Conservation (phyloP, 805 yeast genomes). For the Saccharomycopsis guyanensis region DNA sequence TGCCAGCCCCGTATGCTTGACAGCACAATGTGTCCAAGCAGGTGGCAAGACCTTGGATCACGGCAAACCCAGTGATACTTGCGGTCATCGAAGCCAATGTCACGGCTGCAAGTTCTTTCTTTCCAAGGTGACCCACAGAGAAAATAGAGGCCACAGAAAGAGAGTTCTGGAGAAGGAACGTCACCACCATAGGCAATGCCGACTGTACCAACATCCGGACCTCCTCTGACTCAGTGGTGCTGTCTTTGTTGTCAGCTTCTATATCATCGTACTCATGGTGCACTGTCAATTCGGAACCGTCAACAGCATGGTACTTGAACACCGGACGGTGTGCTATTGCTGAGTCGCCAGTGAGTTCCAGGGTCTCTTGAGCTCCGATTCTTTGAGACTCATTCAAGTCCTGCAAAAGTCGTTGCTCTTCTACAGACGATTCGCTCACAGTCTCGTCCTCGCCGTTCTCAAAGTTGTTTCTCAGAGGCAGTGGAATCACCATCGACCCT, state of each 20-base stretch:
- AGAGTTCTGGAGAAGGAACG: slow-evolving; percentile 65
- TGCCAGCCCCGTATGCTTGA: slow-evolving; percentile 68
- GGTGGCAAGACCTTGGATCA: slow-evolving; percentile 67
- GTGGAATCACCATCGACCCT: slow-evolving; percentile 9
- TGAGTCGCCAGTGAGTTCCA: neutral
- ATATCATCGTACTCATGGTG: too few relatives aligned
- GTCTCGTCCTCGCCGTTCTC: slow-evolving; percentile 5
- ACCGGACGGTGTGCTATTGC: neutral
- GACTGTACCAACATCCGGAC: slow-evolving; percentile 32
- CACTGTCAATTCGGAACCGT: neutral
- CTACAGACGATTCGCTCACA: neutral
- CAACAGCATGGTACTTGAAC: neutral
- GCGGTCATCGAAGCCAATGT: slow-evolving; percentile 71
- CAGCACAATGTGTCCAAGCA: slow-evolving; percentile 70
- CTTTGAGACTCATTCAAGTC: neutral
- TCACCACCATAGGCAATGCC: slow-evolving; percentile 53
- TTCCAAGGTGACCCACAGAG: slow-evolving; percentile 68
- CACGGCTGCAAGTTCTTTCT: slow-evolving; percentile 63
- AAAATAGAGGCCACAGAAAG: slow-evolving; percentile 72
- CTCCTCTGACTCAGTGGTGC: slow-evolving; percentile 24
- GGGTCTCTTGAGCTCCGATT: neutral
- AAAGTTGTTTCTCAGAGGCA: slow-evolving; percentile 3
- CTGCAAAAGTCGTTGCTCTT: neutral
- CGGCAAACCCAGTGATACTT: slow-evolving; percentile 57
- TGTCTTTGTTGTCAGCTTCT: neutral